phyloP scores from a whole-genome alignment of 768 basidiomycete genomes.

The Mycena floridula region DNA sequence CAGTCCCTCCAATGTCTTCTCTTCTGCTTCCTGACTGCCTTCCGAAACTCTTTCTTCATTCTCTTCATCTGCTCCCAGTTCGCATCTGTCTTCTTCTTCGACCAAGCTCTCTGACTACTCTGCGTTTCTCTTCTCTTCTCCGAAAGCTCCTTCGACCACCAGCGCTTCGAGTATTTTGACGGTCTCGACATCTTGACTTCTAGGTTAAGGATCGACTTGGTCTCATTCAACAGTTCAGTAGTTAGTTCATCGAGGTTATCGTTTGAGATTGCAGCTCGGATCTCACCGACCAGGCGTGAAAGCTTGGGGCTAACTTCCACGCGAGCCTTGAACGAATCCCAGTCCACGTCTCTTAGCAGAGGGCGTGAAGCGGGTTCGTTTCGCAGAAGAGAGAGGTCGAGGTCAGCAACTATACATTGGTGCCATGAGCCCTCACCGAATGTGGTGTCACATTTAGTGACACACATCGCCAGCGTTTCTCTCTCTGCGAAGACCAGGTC shows the following conservation, averaged over 20 bases:
- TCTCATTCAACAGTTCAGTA: not conserved
- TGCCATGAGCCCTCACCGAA: constrained; percentile 7
- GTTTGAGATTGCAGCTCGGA: not conserved
- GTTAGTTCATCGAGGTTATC: not conserved
- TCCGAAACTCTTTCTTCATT: not conserved
- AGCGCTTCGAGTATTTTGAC: not conserved
- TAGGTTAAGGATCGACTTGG: not conserved
- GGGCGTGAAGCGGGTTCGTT: not conserved
- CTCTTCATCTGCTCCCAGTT: not conserved
- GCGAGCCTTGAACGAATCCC: constrained; percentile 2
- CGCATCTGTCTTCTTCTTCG: not conserved
- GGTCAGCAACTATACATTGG: not conserved
- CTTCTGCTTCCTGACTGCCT: not conserved
- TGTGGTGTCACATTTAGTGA: constrained; percentile 3
- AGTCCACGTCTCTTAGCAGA: constrained; percentile 3
- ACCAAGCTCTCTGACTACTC: not conserved
- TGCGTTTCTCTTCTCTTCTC: not conserved
- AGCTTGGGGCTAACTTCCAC: not conserved
- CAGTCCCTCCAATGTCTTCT: not conserved
- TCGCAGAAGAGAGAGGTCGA: not conserved
- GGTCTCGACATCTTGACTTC: not conserved
- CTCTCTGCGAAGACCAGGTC: constrained; percentile 5
- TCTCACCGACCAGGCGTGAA: not conserved
- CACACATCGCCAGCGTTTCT: not conserved
- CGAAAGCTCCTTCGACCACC: not conserved